Evolutionary conservation across 129 eudicot genomes (phyloP), one percentile per base, ranked within the genome.

Genomic region (Lactuca saligna): DNA sequence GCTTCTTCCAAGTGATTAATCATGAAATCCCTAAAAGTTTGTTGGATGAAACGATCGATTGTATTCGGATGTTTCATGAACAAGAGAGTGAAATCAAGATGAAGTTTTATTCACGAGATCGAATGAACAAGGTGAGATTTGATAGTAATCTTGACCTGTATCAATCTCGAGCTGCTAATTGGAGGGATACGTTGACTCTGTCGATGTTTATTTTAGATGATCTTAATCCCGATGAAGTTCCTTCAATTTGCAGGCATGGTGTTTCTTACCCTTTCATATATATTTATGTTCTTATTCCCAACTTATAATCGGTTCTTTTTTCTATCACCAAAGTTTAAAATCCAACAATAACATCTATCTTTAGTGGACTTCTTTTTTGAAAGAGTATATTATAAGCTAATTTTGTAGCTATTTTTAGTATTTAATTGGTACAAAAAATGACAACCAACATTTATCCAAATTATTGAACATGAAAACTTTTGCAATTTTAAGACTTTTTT

Each of bases 111-210:
- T 61, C 78, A 0, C 65, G 82, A 17, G 88, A 73, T 63, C 55
- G 11, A 32, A n/a, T 35, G 70, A 76, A 63, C 11, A 73, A 3
- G 9, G 79, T 75, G 41, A 79, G 32, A 31, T 83, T 53, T 20
- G 58, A 71, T 0, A 64, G 68, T 63, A 83, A 80, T 20, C 31
- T 37, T 32, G 85, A 80, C 69, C 49, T 77, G 46, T 80, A 80
- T 55, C 63, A 37, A 33, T 68, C 80, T 5, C 60, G 63, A 35
- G 72, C 85, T 39, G 85, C 85, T 50, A 76, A 73, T 56, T 83
- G 88, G 88, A 83, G 85, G 78, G 85, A 80, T 75, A 68, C 88
- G 33, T 63, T 79, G 76, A 75, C 39, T 44, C 5, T 76, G n/a
- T 63, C 61, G 41, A 69, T 75, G 64, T 0, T 33, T 3, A 13